phyloP scores from a whole-genome alignment of 208 protist genomes.

The Acanthamoeba lenticulata region DNA sequence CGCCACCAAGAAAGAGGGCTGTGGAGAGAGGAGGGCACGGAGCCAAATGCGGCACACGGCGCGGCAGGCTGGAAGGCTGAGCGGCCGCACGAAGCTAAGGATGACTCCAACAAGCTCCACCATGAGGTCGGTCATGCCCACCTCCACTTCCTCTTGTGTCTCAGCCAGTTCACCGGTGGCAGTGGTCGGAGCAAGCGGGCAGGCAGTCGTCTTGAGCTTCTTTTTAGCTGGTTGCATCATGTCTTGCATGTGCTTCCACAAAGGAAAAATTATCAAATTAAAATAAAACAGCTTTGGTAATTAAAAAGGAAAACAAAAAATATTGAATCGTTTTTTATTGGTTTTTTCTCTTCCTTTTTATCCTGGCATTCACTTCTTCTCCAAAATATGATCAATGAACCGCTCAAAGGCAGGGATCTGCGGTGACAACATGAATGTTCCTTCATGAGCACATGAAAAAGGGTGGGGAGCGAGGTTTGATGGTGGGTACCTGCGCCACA shows the following conservation, averaged over 20 bases:
- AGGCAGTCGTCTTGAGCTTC: neutral
- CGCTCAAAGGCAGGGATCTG: neutral
- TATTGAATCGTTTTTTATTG: neutral
- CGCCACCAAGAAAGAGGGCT: no score
- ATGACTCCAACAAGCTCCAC: neutral
- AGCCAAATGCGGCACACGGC: neutral
- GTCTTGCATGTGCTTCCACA: no score
- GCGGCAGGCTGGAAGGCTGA: neutral
- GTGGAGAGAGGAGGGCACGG: neutral
- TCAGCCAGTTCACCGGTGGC: no score
- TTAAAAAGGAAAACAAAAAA: no score
- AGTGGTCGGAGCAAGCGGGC: no score
- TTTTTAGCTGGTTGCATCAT: neutral
- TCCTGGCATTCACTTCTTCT: neutral
- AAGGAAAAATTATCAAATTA: no score
- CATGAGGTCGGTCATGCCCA: neutral
- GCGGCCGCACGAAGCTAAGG: neutral
- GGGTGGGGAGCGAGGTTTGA: neutral
- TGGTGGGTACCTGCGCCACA: neutral
- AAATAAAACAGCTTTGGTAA: no score
- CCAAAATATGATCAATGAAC: neutral
- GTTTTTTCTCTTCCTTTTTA: neutral
- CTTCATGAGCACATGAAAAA: neutral
- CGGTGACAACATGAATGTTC: neutral
- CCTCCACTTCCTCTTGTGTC: no score